phyloP scores from a whole-genome alignment of 2,329 filamentous ascomycete species.

The Epichloe hybrida region DNA sequence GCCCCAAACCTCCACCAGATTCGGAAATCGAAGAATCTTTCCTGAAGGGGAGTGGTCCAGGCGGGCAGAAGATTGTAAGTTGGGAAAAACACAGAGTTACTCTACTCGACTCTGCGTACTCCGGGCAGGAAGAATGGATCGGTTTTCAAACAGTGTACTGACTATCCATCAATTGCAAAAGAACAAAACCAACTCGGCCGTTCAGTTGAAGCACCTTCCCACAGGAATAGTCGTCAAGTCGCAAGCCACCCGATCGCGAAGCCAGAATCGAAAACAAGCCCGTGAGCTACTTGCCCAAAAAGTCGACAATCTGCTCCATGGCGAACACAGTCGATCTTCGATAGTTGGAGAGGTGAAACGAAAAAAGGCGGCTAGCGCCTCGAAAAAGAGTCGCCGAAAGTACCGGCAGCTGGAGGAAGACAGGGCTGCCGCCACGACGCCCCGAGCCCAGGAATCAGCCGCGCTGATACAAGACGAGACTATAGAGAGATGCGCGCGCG shows the following conservation, averaged over 20 bases:
- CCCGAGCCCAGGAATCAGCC: background rate
- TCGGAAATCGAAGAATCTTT: slow-evolving; percentile 72
- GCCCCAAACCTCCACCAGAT: slow-evolving; percentile 59
- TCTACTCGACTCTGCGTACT: no score
- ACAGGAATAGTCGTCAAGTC: slow-evolving; percentile 90
- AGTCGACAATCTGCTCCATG: slow-evolving; percentile 59
- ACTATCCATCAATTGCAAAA: slow-evolving; percentile 14
- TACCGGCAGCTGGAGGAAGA: slow-evolving; percentile 49
- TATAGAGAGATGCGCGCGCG: background rate
- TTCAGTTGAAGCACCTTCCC: slow-evolving; percentile 80
- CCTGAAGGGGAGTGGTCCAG: slow-evolving; percentile 82
- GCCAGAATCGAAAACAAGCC: slow-evolving; percentile 79
- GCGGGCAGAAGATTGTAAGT: slow-evolving; percentile 81
- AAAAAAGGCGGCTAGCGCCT: slow-evolving; percentile 59
- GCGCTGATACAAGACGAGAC: background rate
- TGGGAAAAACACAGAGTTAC: slow-evolving; percentile 7
- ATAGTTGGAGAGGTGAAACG: slow-evolving; percentile 50
- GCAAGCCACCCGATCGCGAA: slow-evolving; percentile 76
- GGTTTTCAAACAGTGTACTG: background rate
- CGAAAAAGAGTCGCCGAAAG: slow-evolving; percentile 74
- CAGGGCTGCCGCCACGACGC: slow-evolving; percentile 16
- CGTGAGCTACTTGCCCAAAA: slow-evolving; percentile 62
- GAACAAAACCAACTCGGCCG: slow-evolving; percentile 95
- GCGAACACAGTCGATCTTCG: slow-evolving; percentile 51
- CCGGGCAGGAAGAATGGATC: no score